Evolutionary conservation across 1,284 basidiomycete genomes (phyloP), one percentile per base, ranked within the genome.

Genomic region (Caloboletus firmus): DNA sequence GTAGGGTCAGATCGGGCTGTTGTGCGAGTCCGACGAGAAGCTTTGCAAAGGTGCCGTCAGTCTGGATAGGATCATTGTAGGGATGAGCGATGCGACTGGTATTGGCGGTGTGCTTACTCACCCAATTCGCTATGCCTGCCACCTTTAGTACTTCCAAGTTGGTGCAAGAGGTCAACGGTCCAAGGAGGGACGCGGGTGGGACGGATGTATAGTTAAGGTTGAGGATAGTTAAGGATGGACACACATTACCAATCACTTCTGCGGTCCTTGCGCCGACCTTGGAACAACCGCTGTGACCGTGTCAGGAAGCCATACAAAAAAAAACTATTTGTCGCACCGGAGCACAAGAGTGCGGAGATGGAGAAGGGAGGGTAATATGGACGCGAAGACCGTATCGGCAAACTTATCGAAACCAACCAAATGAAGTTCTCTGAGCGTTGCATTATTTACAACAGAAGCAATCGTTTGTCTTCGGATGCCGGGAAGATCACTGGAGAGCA

Each of bases 201-300:
- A 78, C 76, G 5, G 79, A 74, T 1, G 87, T 89, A 56, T 83
- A 83, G 61, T 79, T 87, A 42, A 88, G 65, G 59, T 89, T 88
- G 37, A 85, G 58, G 1, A 71, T 65, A 17, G 63, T 71, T 30
- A 89, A 72, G 12, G 67, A 62, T 6, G 62, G 71, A 59, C 84
- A 85, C 17, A 64, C 64, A 32, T 71, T 67, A 6, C 77, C 75
- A 5, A 72, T 69, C 1, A 76, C 77, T 26, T 73, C 69, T 22
- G 77, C 70, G 2, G 84, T 82, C 57, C 76, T 73, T 4, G 74
- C 55, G 5, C 79, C 78, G 5, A 82, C 84, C 65, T 82, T 83
- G 12, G 76, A 72, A 62, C 82, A 86, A 32, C 80, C 81, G 10
- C 87, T 89, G 56, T 35, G 39, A 53, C 4, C 17, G 13, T 49